Percentiles rank a stretch among this genome's conserved stretches.
These are phyloP conservation scores for Thozetella sp. DNA, from an alignment of 495 filamentous ascomycete species.

Conservation along the genomic window DNA sequence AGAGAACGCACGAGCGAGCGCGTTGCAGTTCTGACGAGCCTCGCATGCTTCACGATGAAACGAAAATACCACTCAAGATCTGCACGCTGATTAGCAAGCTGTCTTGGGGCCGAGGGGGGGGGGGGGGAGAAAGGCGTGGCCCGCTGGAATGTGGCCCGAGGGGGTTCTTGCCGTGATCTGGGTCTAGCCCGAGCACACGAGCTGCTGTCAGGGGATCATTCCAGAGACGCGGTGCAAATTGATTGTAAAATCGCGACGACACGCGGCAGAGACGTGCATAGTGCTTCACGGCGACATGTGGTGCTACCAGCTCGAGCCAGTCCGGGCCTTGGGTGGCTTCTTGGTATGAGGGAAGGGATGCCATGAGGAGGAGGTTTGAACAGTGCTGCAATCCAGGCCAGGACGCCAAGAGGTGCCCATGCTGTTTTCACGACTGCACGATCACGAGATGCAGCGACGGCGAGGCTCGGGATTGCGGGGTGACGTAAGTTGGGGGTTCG, in stretches of 20 bases:
- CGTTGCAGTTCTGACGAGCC: slow-evolving; percentile 21
- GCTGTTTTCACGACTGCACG: no score
- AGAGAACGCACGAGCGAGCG: slow-evolving; percentile 30
- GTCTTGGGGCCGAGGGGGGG: no score
- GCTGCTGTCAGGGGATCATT: slow-evolving; percentile 37
- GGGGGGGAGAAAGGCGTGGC: no score
- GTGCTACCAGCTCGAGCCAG: slow-evolving; percentile 44
- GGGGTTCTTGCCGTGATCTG: slow-evolving; percentile 32
- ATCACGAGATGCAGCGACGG: no score
- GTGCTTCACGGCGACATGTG: slow-evolving; percentile 26
- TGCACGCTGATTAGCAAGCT: slow-evolving; percentile 14
- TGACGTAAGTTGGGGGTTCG: no score
- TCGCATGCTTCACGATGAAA: slow-evolving; percentile 31
- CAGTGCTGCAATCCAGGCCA: not conserved
- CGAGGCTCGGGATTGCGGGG: no score
- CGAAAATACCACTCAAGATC: slow-evolving; percentile 38
- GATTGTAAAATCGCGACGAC: slow-evolving; percentile 35
- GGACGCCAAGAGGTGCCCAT: not conserved
- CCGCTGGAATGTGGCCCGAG: not conserved
- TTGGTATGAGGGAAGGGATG: slow-evolving; percentile 41
- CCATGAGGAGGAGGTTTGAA: slow-evolving; percentile 10
- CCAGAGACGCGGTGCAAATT: slow-evolving; percentile 49
- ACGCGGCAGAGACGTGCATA: slow-evolving; percentile 44
- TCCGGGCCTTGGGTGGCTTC: slow-evolving; percentile 36
- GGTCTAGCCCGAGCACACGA: slow-evolving; percentile 25